Base-by-base conservation (phyloP, 2,329 filamentous ascomycete genomes). In the Venturia aucupariae region DNA sequence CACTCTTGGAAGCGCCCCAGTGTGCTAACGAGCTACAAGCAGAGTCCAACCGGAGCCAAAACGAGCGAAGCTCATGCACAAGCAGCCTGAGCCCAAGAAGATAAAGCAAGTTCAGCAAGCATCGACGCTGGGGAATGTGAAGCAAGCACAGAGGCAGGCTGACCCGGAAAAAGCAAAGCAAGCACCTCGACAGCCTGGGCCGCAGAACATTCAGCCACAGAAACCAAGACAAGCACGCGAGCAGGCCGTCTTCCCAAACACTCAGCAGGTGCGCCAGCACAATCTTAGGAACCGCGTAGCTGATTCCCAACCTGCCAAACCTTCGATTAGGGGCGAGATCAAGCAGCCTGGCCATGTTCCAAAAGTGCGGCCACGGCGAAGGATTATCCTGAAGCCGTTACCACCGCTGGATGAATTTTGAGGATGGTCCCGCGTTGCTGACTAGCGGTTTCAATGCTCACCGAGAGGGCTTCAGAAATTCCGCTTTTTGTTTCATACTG, bases 1-100 rank as follows among this genome's bases (percentile, higher is more conserved):
- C 51, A 57, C 6, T 35, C 17, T 8, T 35, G 7, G 2, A 19
- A 2, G 3, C 19, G 8, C 27, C 35, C 0, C 51, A 35, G 7
- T 11, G 5, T 57, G 19, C 27, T 57, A n/a, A 57, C 51, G 19
- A 57, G 10, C 51, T 30, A 57, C 5, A 0, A 57, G 51, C 15
- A 57, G 30, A 35, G 51, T 57, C 30, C 51, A 61, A 5, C 42
- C 59, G 42, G 38, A 61, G 59, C 35, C 35, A 15, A 61, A 60
- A 27, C 32, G 39, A 39, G 39, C 55, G 13, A 60, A 60, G 55
- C 55, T 42, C 11, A 6, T 42, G 55, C 55, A 38, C n/a, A 60
- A 39, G 38, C 30, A 60, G 55, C 55, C 27, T 60, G 39, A 60
- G 55, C 35, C 32, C 8, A 38, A 42, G 30, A 4, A 17, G 55